phyloP scores from a whole-genome alignment of 1,284 basidiomycete species.

The Ceratobasidium sp. region DNA sequence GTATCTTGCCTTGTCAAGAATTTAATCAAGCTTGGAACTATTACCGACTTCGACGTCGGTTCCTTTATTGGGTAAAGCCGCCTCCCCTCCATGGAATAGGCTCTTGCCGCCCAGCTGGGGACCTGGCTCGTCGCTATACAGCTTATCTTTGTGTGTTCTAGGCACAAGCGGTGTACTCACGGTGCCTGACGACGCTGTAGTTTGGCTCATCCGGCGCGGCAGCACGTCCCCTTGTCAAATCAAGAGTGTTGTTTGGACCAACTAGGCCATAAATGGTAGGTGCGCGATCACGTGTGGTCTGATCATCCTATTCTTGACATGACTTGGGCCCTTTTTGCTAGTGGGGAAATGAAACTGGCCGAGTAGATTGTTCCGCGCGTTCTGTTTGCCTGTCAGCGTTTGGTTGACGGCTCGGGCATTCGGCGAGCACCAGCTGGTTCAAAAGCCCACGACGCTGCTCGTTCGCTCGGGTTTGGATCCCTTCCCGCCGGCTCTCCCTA shows the following conservation, averaged over 20 bases:
- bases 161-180: constrained; percentile 26
- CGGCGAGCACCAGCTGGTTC: constrained; percentile 24
- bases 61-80: constrained; percentile 17
- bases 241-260: not conserved
- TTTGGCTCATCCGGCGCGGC: not conserved
- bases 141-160: constrained; percentile 18
- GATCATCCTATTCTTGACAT: constrained; percentile 11
- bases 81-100: not conserved
- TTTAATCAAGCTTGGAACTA: not conserved
- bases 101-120: not conserved
- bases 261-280: constrained; percentile 22
- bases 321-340: not conserved
- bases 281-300: constrained; percentile 29
- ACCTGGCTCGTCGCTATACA: constrained; percentile 7
- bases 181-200: constrained; percentile 29
- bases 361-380: constrained; percentile 36
- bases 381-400: constrained; percentile 30
- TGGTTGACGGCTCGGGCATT: constrained; percentile 15
- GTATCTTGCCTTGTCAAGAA: constrained; percentile 3
- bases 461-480: constrained; percentile 28
- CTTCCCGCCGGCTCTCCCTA: not conserved
- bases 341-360: constrained; percentile 15
- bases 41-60: not conserved
- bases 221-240: constrained; percentile 3
- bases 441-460: constrained; percentile 2